A percentile compares a stretch with the other conserved stretches of the same genome.
Evolutionary conservation across 2,329 filamentous ascomycete species (phyloP).

Genomic region (Epicoccum nigrum): DNA sequence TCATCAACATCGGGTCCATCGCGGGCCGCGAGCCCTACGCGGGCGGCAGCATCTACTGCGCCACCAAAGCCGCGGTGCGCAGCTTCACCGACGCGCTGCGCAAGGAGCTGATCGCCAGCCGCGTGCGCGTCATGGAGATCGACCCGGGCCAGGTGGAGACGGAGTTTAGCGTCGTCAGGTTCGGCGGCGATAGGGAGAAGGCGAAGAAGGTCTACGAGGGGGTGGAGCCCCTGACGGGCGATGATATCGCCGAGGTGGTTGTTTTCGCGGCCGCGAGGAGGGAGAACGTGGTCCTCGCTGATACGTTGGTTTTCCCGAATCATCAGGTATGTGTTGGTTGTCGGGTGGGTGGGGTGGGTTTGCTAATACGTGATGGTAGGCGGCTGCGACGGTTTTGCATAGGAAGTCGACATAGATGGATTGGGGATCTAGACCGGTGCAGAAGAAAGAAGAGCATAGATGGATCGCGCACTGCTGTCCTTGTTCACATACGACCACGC

Average conservation of each 20-base stretch:
- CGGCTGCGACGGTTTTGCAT: conserved; percentile 47
- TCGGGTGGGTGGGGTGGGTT: background rate
- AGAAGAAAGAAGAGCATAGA: background rate
- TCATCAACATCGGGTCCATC: conserved; percentile 94
- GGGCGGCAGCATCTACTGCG: conserved; percentile 90
- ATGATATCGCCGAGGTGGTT: conserved; percentile 89
- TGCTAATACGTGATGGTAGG: conserved; percentile 31
- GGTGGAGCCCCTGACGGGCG: conserved; percentile 76
- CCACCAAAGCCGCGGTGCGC: conserved; percentile 86
- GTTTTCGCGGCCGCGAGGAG: conserved; percentile 83
- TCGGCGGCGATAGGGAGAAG: conserved; percentile 86
- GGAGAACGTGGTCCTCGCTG: conserved; percentile 90
- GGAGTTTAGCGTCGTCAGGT: conserved; percentile 87
- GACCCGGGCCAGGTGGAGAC: conserved; percentile 95
- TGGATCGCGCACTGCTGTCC: background rate
- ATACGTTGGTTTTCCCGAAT: conserved; percentile 84
- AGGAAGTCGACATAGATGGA: conserved; percentile 27
- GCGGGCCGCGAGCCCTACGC: conserved; percentile 87
- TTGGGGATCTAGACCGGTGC: no score
- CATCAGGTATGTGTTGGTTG: conserved; percentile 72
- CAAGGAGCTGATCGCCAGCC: conserved; percentile 79
- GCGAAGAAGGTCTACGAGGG: conserved; percentile 86
- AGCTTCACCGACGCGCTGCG: conserved; percentile 83
- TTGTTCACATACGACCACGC: background rate
- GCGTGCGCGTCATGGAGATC: conserved; percentile 84